Evolutionary conservation across 1,139 yeast genomes (phyloP), one percentile per base, ranked within the genome.

Genomic region (Meyerozyma elateridarum): DNA sequence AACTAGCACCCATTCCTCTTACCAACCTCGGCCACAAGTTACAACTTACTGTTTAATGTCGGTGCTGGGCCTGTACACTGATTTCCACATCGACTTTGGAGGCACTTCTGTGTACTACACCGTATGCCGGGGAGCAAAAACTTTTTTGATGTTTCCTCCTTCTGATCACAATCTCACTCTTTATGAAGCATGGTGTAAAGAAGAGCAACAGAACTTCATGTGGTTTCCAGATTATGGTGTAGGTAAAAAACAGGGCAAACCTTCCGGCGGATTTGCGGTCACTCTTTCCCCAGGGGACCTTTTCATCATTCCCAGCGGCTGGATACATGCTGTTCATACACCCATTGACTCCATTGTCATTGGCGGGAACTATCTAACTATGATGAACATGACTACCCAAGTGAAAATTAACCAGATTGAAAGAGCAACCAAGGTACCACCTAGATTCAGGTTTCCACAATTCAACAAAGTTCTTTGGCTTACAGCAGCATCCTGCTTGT

Each of bases 91-190:
- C 28, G 96, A 88, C 54, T 88, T 88, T 55, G 94, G 94, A 2
- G 96, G 96, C 0, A 85, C 96, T 0, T 83, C 91, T 0, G 96
- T 88, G 4, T 88, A 85, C 53, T 88, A 88, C 54, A 87, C 91
- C 7, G 78, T 88, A 3, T 59, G 89, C 14, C 61, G 69, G 7
- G 96, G 96, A 0, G 48, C 65, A 4, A 88, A 88, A 50, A 70
- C 79, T 17, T 88, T 88, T 47, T 56, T 87, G 30, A 73, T 88
- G 69, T 78, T 72, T 41, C 95, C 95, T 1, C 96, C 96, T 2
- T 76, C 93, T 0, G 56, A 61, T 2, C 46, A 55, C 6, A 87
- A 87, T 44, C 62, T 87, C 33, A 51, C 58, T 11, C 64, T 73
- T 21, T 88, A 85, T 51, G 71, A 73, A 22, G 56, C 67, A 26